Percentiles rank a stretch among this genome's conserved stretches.
These are phyloP conservation scores for Pholiota molesta DNA, from an alignment of 768 basidiomycete genomes.

Conservation along the genomic window DNA sequence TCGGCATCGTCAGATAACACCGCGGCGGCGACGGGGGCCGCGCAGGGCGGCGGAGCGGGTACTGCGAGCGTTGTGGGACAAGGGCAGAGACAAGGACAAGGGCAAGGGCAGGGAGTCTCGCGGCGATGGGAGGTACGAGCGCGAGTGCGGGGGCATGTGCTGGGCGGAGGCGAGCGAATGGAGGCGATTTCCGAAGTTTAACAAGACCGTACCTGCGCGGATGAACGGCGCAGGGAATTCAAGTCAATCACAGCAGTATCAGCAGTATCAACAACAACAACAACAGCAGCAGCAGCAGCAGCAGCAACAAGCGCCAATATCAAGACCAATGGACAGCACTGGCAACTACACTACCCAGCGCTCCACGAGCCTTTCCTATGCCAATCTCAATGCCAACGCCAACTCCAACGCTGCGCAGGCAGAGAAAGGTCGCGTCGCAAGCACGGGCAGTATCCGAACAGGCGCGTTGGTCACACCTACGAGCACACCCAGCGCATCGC, in stretches of 20 bases:
- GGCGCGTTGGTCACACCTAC: background rate
- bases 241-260: background rate
- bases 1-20: background rate
- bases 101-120: background rate
- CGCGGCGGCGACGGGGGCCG: too few relatives aligned
- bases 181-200: background rate
- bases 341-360: background rate
- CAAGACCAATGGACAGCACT: background rate
- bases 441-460: background rate
- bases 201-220: background rate
- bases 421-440: background rate
- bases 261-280: background rate
- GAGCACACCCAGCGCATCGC: background rate
- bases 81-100: background rate
- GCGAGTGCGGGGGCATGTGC: background rate
- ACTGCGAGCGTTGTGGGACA: background rate
- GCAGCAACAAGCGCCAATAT: background rate
- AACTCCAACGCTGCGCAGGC: background rate
- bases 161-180: background rate
- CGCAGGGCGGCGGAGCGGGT: background rate
- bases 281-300: background rate
- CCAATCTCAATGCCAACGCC: background rate
- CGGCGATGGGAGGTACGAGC: background rate
- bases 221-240: background rate
- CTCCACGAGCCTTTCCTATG: background rate